phyloP scores from a whole-genome alignment of 495 filamentous ascomycete species.

The Bryoglossum gracile region DNA sequence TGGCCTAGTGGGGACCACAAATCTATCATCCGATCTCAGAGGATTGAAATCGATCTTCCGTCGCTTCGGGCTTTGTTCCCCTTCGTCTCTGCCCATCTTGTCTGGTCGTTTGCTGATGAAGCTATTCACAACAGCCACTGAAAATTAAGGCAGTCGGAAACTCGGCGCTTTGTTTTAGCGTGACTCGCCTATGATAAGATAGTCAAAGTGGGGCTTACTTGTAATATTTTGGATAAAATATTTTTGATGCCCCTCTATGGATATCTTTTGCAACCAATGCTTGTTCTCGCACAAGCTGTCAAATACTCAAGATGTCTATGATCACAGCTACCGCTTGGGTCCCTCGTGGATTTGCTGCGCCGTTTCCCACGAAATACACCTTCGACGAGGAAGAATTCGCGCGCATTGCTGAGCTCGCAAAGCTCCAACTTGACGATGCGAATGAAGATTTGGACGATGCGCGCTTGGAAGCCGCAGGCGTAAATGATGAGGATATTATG shows the following conservation, averaged over 20 bases:
- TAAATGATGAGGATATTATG: slow-evolving; percentile 31
- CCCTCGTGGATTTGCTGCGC: slow-evolving; percentile 84
- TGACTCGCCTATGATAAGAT: too few species aligned
- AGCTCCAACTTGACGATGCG: slow-evolving; percentile 88
- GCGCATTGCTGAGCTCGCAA: slow-evolving; percentile 82
- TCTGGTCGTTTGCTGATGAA: not conserved
- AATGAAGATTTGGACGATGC: slow-evolving; percentile 76
- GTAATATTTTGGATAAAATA: too few species aligned
- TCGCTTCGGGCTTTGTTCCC: slow-evolving; percentile 51
- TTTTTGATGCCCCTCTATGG: too few species aligned
- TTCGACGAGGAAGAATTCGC: slow-evolving; percentile 90
- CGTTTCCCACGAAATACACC: slow-evolving; percentile 82
- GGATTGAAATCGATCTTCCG: slow-evolving; percentile 54
- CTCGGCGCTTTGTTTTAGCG: not conserved
- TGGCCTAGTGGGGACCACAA: slow-evolving; percentile 45
- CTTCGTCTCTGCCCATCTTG: slow-evolving; percentile 33
- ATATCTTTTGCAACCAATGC: not conserved
- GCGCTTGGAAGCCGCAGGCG: slow-evolving; percentile 31
- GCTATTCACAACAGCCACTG: not conserved
- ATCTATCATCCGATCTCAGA: slow-evolving; percentile 47
- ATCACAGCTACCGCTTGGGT: slow-evolving; percentile 94
- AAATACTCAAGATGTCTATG: slow-evolving; percentile 50
- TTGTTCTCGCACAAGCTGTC: not conserved
- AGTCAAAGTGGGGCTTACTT: too few species aligned
- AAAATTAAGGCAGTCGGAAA: not conserved